Evolutionary conservation across 805 yeast genomes (phyloP).

Genomic region (Cyberlindnera mississippiensis): DNA sequence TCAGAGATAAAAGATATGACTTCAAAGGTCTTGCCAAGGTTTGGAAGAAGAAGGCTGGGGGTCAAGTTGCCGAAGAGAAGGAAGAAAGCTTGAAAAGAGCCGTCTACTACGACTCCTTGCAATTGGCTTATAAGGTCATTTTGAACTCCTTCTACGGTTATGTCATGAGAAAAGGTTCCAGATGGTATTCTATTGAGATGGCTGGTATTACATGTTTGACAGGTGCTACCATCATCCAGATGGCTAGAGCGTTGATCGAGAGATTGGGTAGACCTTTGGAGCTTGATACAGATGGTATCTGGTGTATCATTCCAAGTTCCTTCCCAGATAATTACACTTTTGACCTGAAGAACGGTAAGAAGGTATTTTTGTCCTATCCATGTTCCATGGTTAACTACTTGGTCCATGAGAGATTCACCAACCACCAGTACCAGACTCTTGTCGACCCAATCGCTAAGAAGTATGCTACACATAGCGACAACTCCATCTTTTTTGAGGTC

Average conservation of each 20-base stretch:
- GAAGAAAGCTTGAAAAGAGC: slow-evolving; percentile 96
- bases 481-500: slow-evolving; percentile 94
- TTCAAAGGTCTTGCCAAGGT: slow-evolving; percentile 90
- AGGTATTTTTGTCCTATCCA: slow-evolving; percentile 77
- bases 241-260: slow-evolving; percentile 91
- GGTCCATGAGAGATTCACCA: slow-evolving; percentile 88
- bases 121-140: slow-evolving; percentile 95
- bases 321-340: slow-evolving; percentile 88
- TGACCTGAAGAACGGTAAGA: slow-evolving; percentile 72
- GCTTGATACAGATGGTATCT: slow-evolving; percentile 97
- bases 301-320: slow-evolving; percentile 94
- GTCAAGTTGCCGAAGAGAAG: slow-evolving; percentile 49
- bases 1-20: slow-evolving; percentile 94
- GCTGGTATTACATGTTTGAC: slow-evolving; percentile 98
- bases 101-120: slow-evolving; percentile 89
- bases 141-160: slow-evolving; percentile 96
- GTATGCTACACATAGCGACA: slow-evolving; percentile 80
- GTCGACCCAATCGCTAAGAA: slow-evolving; percentile 63
- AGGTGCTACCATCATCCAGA: slow-evolving; percentile 96
- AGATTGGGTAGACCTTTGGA: slow-evolving; percentile 93
- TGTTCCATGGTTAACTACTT: slow-evolving; percentile 93
- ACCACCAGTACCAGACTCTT: slow-evolving; percentile 88
- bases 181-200: slow-evolving; percentile 99
- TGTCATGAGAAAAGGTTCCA: slow-evolving; percentile 97
- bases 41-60: slow-evolving; percentile 80